Evolutionary conservation across 345 rosid genomes (phyloP), one percentile per base, ranked within the genome.

Genomic region (Bruguiera parviflora): DNA sequence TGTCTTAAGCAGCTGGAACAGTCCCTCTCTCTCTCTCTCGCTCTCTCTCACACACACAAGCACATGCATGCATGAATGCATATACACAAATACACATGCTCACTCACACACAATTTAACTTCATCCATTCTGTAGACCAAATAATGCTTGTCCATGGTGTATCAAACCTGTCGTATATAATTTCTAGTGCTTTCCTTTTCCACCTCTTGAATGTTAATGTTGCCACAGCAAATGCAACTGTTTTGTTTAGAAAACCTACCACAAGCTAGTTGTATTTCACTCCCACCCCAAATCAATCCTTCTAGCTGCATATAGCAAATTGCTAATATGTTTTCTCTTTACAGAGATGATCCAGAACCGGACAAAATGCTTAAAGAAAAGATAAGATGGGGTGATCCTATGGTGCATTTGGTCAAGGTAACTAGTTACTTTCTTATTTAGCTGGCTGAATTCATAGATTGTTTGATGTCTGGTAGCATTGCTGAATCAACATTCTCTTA

Each of bases 391-490:
- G 96, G 96, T 66, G 99, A 95, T 82, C 95, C 96, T 31, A 89
- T 95, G 97, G 97, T 91, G 19, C 96, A 92, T 80, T 78, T 89
- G 83, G 93, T 95, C 60, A 89, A 91, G 97, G 97, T 89, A 81
- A 64, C 68, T 31, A 33, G 9, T 8, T 33, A 55, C 39, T 55
- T 61, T 49, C 19, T 70, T 21, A 32, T 29, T 57, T 11, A 4
- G 27, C 29, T 58, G 35, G 58, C 29, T 57, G 32, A 29, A 28
- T 31, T 51, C 33, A n/a, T 32, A 24, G 33, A 65, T 28, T 33
- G 37, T 33, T 33, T 64, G 43, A 8, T 65, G 4, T 56, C 10
- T 21, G 4, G 46, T 49, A 33, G 7, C 37, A 33, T 7, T n/a
- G 25, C 37, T 37, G 29, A 64, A 53, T 65, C 49, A 7, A 58